Base-by-base conservation (phyloP, 768 basidiomycete genomes). In the Piloderma croceum region DNA sequence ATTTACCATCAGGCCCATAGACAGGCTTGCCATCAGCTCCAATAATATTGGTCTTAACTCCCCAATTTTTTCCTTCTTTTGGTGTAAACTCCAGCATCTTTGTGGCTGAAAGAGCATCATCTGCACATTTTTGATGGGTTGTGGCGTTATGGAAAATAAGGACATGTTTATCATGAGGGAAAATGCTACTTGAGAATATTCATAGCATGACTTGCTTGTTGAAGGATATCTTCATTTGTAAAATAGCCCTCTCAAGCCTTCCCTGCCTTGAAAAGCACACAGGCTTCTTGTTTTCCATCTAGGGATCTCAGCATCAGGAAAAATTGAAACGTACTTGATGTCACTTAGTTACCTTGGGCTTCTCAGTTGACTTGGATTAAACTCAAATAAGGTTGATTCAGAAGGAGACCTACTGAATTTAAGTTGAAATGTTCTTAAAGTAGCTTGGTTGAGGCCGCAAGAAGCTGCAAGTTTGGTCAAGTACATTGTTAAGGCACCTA, bases 131-230 rank as follows among this genome's bases (percentile, higher is more conserved):
- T 5, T 38, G 17, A 41, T 61, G 59, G 11, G 51, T 56, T 0
- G 49, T 47, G 1, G 54, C 46, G 33, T 61, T 61, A 34, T 61
- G 53, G 29, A 52, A 61, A 13, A 51, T 36, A 12, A 62, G 44
- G 20, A 52, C 45, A 41, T 64, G 63, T 1, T 61, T 46, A 7
- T 57, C 48, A 15, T 63, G 39, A 7, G 57, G 58, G 36, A 61
- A 65, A 18, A n/a, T 48, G n/a, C 10, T 51, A 37, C n/a, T 56
- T 31, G 12, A 62, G 43, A 18, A 62, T 46, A 22, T 50, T 46
- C 45, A 59, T 59, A 12, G 53, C 56, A 6, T 44, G 25, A 1
- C 45, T 19, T 3, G 49, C 38, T 7, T 63, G 63, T 15, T 36
- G 35, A 11, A 54, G 12, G 20, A 64, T 49, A 23, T 61, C 43